phyloP scores from a whole-genome alignment of 2,329 filamentous ascomycete species.

The Trichoderma asperellum region DNA sequence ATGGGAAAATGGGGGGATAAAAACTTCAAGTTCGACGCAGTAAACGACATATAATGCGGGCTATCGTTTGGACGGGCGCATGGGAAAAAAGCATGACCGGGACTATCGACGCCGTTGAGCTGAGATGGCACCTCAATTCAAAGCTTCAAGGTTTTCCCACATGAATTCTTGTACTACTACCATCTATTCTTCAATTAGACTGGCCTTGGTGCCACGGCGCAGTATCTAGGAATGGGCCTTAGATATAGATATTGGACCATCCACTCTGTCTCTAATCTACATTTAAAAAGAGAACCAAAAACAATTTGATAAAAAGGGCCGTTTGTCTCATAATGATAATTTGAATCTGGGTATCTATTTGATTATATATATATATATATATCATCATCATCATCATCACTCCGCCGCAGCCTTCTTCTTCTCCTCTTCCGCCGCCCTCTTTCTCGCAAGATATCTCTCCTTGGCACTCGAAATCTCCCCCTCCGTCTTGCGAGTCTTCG shows the following conservation, averaged over 20 bases:
- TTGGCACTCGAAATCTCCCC: slow-evolving; percentile 76
- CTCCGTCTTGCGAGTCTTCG: slow-evolving; percentile 79
- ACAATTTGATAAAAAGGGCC: not conserved
- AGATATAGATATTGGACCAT: slow-evolving; percentile 19
- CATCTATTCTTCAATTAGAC: slow-evolving; percentile 12
- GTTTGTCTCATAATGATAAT: not conserved
- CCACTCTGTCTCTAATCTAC: slow-evolving; percentile 6
- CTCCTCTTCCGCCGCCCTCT: slow-evolving; percentile 72
- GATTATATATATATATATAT: not conserved
- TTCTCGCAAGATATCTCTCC: slow-evolving; percentile 78
- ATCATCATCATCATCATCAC: not conserved
- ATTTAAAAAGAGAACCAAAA: not conserved
- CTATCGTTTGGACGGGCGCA: not conserved
- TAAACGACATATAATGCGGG: not conserved
- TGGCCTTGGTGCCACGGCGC: slow-evolving; percentile 15
- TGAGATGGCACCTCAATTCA: not conserved
- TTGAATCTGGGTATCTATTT: slow-evolving; percentile 39
- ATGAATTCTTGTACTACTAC: slow-evolving; percentile 7
- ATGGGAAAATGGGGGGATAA: not conserved
- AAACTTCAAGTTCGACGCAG: not conserved
- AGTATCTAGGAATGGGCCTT: slow-evolving; percentile 7
- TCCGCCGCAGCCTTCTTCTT: slow-evolving; percentile 53
- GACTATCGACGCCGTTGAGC: not conserved
- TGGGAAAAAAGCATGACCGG: not conserved
- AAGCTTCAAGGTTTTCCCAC: not conserved